phyloP scores from a whole-genome alignment of 139 green algal genomes.

The Chlamydomonas sp. region DNA sequence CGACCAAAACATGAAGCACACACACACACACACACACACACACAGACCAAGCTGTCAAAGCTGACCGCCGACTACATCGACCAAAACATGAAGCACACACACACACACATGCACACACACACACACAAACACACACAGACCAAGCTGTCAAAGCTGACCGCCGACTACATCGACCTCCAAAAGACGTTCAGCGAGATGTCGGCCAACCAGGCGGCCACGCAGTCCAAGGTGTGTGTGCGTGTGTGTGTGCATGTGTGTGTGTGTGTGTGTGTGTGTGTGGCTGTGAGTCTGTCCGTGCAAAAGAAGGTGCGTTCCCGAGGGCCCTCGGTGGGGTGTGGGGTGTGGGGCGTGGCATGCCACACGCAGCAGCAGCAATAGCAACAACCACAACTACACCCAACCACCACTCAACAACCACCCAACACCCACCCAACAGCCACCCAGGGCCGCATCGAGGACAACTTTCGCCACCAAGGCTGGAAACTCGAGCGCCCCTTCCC shows the following conservation, averaged over 20 bases:
- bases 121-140: too few species aligned
- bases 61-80: too few species aligned
- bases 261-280: background rate
- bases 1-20: too few species aligned
- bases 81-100: too few species aligned
- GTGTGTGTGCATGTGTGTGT: background rate
- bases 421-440: background rate
- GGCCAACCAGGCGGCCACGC: conserved; percentile 1
- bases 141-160: background rate
- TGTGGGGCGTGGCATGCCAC: background rate
- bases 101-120: too few species aligned
- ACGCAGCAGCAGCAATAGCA: background rate
- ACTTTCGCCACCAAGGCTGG: too few species aligned
- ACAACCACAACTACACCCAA: background rate
- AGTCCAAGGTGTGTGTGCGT: background rate
- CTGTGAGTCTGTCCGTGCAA: background rate
- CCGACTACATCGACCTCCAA: conserved; percentile 1
- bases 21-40: too few species aligned
- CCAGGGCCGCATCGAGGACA: too few species aligned
- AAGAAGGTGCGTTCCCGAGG: background rate
- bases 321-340: background rate
- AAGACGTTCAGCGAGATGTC: conserved; percentile 1
- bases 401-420: background rate
- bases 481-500: too few species aligned
- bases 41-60: too few species aligned